Percentiles rank a stretch among this genome's conserved stretches.
These are phyloP conservation scores for Climacium dendroides DNA, from an alignment of 225 moss, liverwort and hornwort genomes.

Conservation along the genomic window DNA sequence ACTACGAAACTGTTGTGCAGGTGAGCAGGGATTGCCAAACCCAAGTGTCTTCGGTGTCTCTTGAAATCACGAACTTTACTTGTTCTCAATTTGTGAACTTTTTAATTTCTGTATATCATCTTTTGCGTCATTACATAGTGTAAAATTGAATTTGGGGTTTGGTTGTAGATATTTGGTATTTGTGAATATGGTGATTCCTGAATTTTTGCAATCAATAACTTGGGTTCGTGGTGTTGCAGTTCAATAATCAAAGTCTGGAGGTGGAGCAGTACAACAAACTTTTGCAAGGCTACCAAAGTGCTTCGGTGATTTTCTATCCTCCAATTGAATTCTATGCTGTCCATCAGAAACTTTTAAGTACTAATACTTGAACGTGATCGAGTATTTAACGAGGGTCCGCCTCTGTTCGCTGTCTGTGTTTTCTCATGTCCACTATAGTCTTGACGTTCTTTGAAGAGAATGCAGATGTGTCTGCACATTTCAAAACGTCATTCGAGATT, in stretches of 20 bases:
- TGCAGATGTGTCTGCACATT: neutral
- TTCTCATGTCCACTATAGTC: neutral
- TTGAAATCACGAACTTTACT: neutral
- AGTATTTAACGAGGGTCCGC: neutral
- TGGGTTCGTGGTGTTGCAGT: constrained; percentile 35
- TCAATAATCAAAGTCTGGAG: constrained; percentile 91
- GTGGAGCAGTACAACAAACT: constrained; percentile 80
- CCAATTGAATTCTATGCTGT: neutral
- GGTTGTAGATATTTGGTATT: neutral
- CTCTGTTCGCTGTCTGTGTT: neutral
- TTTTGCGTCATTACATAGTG: neutral
- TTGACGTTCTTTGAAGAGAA: neutral
- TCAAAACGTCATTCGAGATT: neutral
- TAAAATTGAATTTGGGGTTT: neutral
- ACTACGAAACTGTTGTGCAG: constrained; percentile 97
- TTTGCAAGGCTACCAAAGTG: constrained; percentile 69
- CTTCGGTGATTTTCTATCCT: constrained; percentile 40
- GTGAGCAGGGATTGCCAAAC: constrained; percentile 13
- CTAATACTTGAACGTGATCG: neutral
- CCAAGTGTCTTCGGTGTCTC: neutral
- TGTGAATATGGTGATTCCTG: neutral
- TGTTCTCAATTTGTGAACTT: neutral
- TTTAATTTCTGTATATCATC: neutral
- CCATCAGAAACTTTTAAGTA: neutral
- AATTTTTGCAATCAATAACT: neutral